Conservation (phyloP, 2,329 filamentous ascomycete genomes). For the Didymellaceae sp. region DNA sequence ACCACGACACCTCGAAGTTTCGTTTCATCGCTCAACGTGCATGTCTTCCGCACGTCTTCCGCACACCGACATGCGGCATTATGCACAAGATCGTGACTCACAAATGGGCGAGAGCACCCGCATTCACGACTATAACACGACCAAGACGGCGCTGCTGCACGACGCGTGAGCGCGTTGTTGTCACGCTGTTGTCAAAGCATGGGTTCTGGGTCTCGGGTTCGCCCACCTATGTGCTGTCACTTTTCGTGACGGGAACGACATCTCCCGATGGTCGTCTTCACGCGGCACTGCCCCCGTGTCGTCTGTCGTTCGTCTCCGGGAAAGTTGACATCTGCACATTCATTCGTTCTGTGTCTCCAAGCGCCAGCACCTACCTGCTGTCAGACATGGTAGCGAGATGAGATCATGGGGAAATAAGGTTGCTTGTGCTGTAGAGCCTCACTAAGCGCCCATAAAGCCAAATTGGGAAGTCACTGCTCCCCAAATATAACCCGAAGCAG, state of each 20-base stretch:
- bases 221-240: conserved; percentile 35
- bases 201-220: conserved; percentile 39
- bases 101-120: conserved; percentile 33
- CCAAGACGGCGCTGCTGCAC: conserved; percentile 30
- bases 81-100: conserved; percentile 46
- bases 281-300: conserved; percentile 17
- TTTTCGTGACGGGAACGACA: conserved; percentile 18
- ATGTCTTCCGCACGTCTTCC: conserved; percentile 16
- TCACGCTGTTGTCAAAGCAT: conserved; percentile 12
- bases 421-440: conserved; percentile 38
- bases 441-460: conserved; percentile 40
- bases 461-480: conserved; percentile 30
- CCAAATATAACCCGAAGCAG: conserved; percentile 45
- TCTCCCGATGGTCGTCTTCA: conserved; percentile 32
- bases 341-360: conserved; percentile 41
- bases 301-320: conserved; percentile 15
- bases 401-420: conserved; percentile 31
- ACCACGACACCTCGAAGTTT: conserved; percentile 39
- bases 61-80: conserved; percentile 25
- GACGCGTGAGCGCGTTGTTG: conserved; percentile 45
- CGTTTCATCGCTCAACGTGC: conserved; percentile 38
- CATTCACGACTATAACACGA: conserved; percentile 50
- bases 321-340: conserved; percentile 9
- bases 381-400: conserved; percentile 33
- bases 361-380: conserved; percentile 35